Evolutionary conservation across 148 eudicot genomes (phyloP), one percentile per base, ranked within the genome.

Genomic region (Simmondsia chinensis): DNA sequence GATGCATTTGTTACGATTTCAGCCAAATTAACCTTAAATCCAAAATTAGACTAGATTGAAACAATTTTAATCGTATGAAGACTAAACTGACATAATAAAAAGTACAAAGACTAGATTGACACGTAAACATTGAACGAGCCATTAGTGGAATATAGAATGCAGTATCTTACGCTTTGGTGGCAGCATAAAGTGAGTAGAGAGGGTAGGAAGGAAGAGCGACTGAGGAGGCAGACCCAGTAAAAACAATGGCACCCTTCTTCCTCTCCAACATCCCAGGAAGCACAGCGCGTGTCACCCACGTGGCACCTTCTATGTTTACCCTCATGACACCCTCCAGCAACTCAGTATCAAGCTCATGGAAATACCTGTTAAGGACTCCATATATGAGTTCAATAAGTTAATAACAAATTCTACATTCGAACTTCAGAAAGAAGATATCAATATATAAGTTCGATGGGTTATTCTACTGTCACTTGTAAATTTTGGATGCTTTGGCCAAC

Each of bases 151-250:
- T 35, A 20, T 4, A n/a, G 43, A 28, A 20, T 8, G 4, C 4
- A 47, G 10, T 22, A 1, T 47, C 86, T 53, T 67, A 86, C 95
- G 79, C 81, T 65, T 86, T 86, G 1, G 86, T 60, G 50, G 95
- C 76, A 10, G 81, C 91, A 59, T 86, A 86, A 20, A 71, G 41
- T 11, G 95, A 35, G 14, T 52, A 75, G 22, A 86, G 75, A 31
- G 95, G 95, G 59, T 75, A 77, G 21, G 91, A 75, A 49, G 95
- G 87, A 7, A 82, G 59, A n/a, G 48, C 91, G 45, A 52, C 59
- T 35, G 89, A 60, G 8, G 80, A 73, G 11, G 76, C 89, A n/a
- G 89, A 80, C 2, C 89, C 95, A 40, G 75, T 61, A 61, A 75
- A 78, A 24, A 81, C 79, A 54, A 86, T 75, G 0, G 76, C 79